Conservation (phyloP, 129 eudicot genomes). For the Flaveria trinervia region DNA sequence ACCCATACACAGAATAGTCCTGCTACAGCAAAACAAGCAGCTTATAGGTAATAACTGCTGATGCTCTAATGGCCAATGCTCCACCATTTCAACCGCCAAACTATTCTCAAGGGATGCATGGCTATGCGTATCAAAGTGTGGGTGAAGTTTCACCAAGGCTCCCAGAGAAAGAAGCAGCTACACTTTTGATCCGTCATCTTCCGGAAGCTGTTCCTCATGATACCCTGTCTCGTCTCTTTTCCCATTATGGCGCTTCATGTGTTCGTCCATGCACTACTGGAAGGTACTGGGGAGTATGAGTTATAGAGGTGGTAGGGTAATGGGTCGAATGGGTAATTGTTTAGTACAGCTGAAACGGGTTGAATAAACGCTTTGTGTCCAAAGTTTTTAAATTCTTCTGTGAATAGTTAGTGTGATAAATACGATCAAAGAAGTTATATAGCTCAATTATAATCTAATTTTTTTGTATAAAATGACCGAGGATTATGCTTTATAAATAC, state of each 20-base stretch:
- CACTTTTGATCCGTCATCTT: conserved; percentile 70
- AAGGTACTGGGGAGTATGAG: conserved; percentile 42
- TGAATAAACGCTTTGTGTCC: background rate
- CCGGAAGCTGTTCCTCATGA: conserved; percentile 87
- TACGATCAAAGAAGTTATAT: background rate
- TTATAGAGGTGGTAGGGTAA: background rate
- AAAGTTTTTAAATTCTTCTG: background rate
- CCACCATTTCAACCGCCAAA: conserved; percentile 41
- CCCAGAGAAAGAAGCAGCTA: conserved; percentile 42
- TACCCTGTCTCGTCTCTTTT: conserved; percentile 65
- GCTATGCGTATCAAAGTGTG: conserved; percentile 34
- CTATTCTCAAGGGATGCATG: conserved; percentile 33
- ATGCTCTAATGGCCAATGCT: conserved; percentile 42
- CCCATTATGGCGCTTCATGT: conserved; percentile 81
- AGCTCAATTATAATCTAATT: background rate
- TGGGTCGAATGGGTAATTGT: background rate
- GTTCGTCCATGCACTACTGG: conserved; percentile 73
- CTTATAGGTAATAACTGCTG: conserved; percentile 23
- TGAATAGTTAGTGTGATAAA: background rate
- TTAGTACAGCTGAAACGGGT: background rate
- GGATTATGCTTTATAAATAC: background rate
- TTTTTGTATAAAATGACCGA: background rate
- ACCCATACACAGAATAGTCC: conserved; percentile 26
- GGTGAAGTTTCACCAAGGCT: conserved; percentile 23
- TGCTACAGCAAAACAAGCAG: conserved; percentile 8